Conservation (phyloP, 345 rosid species). For the Syzygium jambos region DNA sequence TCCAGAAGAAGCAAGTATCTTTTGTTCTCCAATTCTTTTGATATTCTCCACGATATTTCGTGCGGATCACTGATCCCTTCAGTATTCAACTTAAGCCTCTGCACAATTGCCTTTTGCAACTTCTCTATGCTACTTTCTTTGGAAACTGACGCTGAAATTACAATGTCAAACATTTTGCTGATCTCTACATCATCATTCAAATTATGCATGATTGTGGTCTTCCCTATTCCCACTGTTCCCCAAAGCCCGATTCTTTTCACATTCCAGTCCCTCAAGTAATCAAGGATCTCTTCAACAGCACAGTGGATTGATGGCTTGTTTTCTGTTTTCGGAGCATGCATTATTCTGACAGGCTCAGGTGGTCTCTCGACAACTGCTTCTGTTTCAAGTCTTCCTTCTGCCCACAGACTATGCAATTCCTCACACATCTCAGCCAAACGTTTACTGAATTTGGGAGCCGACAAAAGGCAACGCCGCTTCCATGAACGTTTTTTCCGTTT, state of each 20-base stretch:
- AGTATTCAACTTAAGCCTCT: conserved; percentile 7
- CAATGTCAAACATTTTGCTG: conserved; percentile 19
- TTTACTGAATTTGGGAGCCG: conserved; percentile 6
- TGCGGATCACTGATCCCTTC: neutral
- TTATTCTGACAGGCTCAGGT: conserved; percentile 7
- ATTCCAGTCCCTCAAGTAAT: neutral
- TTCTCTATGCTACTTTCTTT: conserved; percentile 9
- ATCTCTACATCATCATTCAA: conserved; percentile 15
- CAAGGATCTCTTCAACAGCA: conserved; percentile 5
- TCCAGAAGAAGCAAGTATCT: conserved; percentile 26
- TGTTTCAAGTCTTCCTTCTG: conserved; percentile 5
- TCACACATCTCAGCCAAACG: conserved; percentile 2
- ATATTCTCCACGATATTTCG: conserved; percentile 14
- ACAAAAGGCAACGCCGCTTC: neutral
- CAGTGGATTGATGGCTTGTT: conserved; percentile 8
- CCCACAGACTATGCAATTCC: conserved; percentile 5
- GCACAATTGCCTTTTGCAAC: conserved; percentile 9
- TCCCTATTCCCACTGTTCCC: conserved; percentile 22
- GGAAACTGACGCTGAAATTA: conserved; percentile 9
- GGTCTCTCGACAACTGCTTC: conserved; percentile 16
- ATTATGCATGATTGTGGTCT: conserved; percentile 28
- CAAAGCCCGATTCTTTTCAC: conserved; percentile 17
- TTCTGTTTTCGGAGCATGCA: conserved; percentile 11
- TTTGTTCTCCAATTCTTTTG: conserved; percentile 14
- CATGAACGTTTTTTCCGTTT: neutral